Evolutionary conservation across 164 flowering plant species (phyloP).

Genomic region (Umbilicus rupestris): DNA sequence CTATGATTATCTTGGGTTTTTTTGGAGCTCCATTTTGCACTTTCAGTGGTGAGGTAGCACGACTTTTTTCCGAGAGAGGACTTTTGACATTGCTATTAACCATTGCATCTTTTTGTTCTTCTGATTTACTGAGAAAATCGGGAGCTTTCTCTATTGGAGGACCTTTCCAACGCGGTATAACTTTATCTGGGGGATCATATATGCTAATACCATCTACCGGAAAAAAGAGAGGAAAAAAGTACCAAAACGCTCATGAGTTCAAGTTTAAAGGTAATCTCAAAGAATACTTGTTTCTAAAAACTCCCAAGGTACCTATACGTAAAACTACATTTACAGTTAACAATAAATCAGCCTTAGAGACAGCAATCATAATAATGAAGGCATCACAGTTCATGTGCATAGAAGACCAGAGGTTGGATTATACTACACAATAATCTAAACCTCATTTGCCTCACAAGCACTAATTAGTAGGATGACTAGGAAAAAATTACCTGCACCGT

Average conservation of each 20-base stretch:
- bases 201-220: constrained; percentile 83
- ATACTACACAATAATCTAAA: background rate
- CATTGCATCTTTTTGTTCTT: constrained; percentile 28
- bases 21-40: constrained; percentile 17
- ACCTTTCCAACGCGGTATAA: constrained; percentile 84
- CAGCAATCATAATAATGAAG: background rate
- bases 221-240: constrained; percentile 14
- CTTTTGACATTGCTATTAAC: constrained; percentile 18
- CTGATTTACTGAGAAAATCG: constrained; percentile 36
- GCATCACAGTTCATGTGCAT: background rate
- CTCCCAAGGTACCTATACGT: background rate
- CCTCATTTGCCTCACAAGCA: background rate
- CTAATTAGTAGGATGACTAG: background rate
- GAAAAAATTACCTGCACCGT: constrained; percentile 67
- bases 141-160: constrained; percentile 52
- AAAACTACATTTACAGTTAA: background rate
- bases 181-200: constrained; percentile 80
- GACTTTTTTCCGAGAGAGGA: constrained; percentile 14
- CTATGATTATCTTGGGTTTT: constrained; percentile 51
- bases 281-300: background rate
- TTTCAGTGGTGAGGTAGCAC: constrained; percentile 3
- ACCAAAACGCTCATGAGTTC: background rate
- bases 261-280: background rate
- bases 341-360: background rate
- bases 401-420: background rate